Evolutionary conservation across 495 filamentous ascomycete genomes (phyloP).

Genomic region (Margaritispora aquatica): DNA sequence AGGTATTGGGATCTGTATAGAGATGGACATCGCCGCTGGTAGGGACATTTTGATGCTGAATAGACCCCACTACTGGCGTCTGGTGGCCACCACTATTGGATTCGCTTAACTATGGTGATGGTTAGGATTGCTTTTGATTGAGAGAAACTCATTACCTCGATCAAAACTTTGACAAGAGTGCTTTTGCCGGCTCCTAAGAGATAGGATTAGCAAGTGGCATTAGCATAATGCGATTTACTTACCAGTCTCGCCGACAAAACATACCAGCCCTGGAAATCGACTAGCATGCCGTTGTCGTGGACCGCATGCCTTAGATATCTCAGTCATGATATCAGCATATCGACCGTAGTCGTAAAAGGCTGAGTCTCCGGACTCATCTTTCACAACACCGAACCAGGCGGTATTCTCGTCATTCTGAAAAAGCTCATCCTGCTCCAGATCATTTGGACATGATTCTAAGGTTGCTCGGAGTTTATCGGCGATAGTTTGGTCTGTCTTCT

Average conservation of each 20-base stretch:
- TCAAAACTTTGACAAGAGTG: constrained; percentile 12
- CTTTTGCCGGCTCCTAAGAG: constrained; percentile 19
- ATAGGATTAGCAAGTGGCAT: too few species aligned
- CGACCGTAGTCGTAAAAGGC: constrained; percentile 2
- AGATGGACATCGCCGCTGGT: constrained; percentile 49
- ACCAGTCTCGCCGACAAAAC: constrained; percentile 15
- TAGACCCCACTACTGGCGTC: too few species aligned
- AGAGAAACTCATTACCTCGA: too few species aligned
- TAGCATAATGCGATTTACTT: too few species aligned
- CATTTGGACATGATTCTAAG: background rate
- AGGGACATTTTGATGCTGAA: background rate
- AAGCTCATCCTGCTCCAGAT: background rate
- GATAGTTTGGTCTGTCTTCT: background rate
- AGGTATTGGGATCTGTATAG: constrained; percentile 50
- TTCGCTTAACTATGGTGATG: background rate
- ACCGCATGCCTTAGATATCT: background rate
- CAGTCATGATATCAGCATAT: constrained; percentile 3
- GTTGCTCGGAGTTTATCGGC: background rate
- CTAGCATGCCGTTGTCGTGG: background rate
- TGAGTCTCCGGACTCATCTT: background rate
- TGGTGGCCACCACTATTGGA: background rate
- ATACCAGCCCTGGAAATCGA: constrained; percentile 8
- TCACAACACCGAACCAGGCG: background rate
- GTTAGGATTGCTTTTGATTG: background rate
- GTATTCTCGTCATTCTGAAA: background rate